Base-by-base conservation (phyloP, 768 basidiomycete genomes). In the Lentinula detonsa region DNA sequence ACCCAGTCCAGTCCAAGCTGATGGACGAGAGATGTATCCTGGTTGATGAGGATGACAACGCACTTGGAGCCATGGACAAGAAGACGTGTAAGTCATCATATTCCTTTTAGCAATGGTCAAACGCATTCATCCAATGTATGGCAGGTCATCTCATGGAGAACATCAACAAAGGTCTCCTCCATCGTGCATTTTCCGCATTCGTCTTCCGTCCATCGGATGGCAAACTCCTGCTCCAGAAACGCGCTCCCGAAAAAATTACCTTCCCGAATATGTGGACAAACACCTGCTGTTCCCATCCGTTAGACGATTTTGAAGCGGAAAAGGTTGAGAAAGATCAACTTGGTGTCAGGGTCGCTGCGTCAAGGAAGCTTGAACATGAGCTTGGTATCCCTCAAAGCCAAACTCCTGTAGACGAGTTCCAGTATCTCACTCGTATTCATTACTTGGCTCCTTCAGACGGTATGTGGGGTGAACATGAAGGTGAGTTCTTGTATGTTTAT, bases 201-300 rank as follows among this genome's bases (percentile, higher is more conserved):
- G 83, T 98, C 65, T 99, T 98, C 80, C 81, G 94, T 40, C 97
- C 97, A 2, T 85, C 86, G 11, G 94, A 98, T 72, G 97, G 97
- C 50, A 91, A 88, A 73, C 82, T 99, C 16, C 80, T 99, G 31
- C 82, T 99, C 49, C 97, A 99, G 72, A 93, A 94, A 73, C 85
- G 97, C 40, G 97, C 97, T 18, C 80, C 87, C n/a, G 95, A 96
- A 77, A 99, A 99, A 80, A 99, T 99, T 70, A 99, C 97, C 6
- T 99, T 99, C 78, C 97, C 97, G 5, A 83, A 92, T 67, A 95
- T 98, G 95, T 99, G 97, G 97, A 99, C 97, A 35, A 99, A 99
- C 75, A 98, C 97, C 7, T 99, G 97, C 72, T 99, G 96, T 76
- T 95, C 93, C 23, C 96, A 99, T 71, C 96, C 96, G 16, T 80